Conservation (phyloP, 2,329 filamentous ascomycete genomes). For the Drechslerella dactyloides region DNA sequence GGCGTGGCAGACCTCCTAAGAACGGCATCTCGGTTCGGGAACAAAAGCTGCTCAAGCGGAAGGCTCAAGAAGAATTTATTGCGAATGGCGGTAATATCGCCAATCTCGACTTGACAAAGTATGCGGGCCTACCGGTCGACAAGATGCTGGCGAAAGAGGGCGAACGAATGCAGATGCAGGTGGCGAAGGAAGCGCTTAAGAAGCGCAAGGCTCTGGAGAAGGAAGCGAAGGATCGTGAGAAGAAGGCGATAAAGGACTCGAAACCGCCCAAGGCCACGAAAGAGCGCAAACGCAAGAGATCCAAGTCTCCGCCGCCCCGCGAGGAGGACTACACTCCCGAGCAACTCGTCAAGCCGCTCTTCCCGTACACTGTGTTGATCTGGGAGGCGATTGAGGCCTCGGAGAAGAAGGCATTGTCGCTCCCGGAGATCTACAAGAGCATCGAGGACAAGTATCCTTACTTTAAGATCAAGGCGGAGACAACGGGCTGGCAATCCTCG, state of each 20-base stretch:
- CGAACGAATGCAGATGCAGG: slow-evolving; percentile 38
- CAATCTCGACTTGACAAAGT: slow-evolving; percentile 45
- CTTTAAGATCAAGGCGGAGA: slow-evolving; percentile 64
- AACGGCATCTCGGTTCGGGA: slow-evolving; percentile 51
- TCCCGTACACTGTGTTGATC: slow-evolving; percentile 67
- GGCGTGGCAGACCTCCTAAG: slow-evolving; percentile 49
- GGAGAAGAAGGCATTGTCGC: slow-evolving; percentile 62
- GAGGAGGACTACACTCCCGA: slow-evolving; percentile 65
- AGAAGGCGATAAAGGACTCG: slow-evolving; percentile 35
- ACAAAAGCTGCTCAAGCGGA: slow-evolving; percentile 51
- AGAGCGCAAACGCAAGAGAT: slow-evolving; percentile 60
- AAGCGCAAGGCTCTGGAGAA: slow-evolving; percentile 52
- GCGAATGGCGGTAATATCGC: slow-evolving; percentile 51
- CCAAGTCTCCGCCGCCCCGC: slow-evolving; percentile 65
- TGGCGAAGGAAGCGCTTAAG: slow-evolving; percentile 36
- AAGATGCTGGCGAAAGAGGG: slow-evolving; percentile 35
- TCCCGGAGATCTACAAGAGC: slow-evolving; percentile 68
- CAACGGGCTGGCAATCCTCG: slow-evolving; percentile 68
- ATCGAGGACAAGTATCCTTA: slow-evolving; percentile 67
- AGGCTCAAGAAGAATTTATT: slow-evolving; percentile 52
- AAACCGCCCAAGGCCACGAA: slow-evolving; percentile 43
- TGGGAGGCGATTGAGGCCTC: slow-evolving; percentile 65
- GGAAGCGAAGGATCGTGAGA: slow-evolving; percentile 43
- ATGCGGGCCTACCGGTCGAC: slow-evolving; percentile 30
- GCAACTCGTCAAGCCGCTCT: slow-evolving; percentile 70